phyloP scores from a whole-genome alignment of 2,329 filamentous ascomycete genomes.

The Aciculosporium take region DNA sequence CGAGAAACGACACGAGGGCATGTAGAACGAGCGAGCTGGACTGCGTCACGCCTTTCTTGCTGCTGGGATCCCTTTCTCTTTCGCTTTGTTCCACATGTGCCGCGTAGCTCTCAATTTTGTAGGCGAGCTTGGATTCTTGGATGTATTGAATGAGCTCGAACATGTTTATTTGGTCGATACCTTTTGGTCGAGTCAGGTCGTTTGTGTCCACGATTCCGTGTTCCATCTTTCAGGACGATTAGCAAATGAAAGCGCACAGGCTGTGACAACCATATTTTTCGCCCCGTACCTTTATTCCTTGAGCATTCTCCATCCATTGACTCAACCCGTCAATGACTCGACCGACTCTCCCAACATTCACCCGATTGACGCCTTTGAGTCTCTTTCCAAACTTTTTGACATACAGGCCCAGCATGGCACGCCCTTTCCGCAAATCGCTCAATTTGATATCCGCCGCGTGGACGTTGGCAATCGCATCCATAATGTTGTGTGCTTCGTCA shows the following conservation, averaged over 20 bases:
- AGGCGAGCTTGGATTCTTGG: slow-evolving; percentile 79
- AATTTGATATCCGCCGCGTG: slow-evolving; percentile 67
- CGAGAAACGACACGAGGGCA: slow-evolving; percentile 47
- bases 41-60: slow-evolving; percentile 10
- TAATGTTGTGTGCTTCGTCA: slow-evolving; percentile 94
- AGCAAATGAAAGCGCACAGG: background rate
- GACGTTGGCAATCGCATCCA: slow-evolving; percentile 83
- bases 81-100: slow-evolving; percentile 36
- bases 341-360: slow-evolving; percentile 79
- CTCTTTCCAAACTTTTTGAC: slow-evolving; percentile 77
- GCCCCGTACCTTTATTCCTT: slow-evolving; percentile 26
- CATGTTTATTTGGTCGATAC: slow-evolving; percentile 88
- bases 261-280: background rate
- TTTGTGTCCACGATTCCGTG: slow-evolving; percentile 59
- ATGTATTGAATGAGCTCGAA: slow-evolving; percentile 80
- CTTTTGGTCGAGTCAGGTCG: slow-evolving; percentile 65
- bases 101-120: slow-evolving; percentile 86
- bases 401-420: slow-evolving; percentile 66
- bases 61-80: slow-evolving; percentile 24
- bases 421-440: slow-evolving; percentile 55
- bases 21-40: slow-evolving; percentile 37
- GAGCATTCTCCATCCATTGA: slow-evolving; percentile 47
- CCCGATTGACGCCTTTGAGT: slow-evolving; percentile 78
- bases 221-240: slow-evolving; percentile 15
- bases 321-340: slow-evolving; percentile 68